Evolutionary conservation across 495 filamentous ascomycete species (phyloP), one percentile per base, ranked within the genome.

Genomic region (Tuber melanosporum): DNA sequence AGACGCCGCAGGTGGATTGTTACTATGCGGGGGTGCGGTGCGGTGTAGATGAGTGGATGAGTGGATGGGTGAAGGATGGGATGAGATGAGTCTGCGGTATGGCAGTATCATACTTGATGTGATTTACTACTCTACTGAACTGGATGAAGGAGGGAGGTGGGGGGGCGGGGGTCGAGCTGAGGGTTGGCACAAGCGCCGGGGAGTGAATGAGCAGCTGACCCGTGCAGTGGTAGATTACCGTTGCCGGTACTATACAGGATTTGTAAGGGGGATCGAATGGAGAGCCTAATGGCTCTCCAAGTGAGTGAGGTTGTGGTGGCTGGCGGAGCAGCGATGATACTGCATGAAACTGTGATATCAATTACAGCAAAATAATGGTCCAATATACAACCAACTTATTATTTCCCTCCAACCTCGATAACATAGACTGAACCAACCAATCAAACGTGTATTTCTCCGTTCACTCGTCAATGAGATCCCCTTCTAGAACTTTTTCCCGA

Each of bases 401-500:
- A 66, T 36, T 36, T 19, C 57, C 57, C 8, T 32, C 57, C 57
- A 66, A 32, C n/a, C 10, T 66, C n/a, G 7, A 66, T 17, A 36
- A 66, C 57, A 66, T 32, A 66, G 14, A 36, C 12, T 66, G 36
- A 66, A 36, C 26, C 14, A 26, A 36, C 57, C 6, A 17, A 66
- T 36, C 57, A 66, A 66, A 66, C 8, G 14, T 66, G 57, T 36
- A 66, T 66, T 70, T 70, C 43, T 70, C 71, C 52, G 45, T 71
- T 22, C 45, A 74, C 17, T 44, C 46, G 22, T 76, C 73, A 80
- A 76, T 74, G 32, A 76, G 70, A 80, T 36, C 71, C 57, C 74
- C 46, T 71, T 80, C 77, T 80, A 80, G 74, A 80, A 80, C 77
- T 80, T 80, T 80, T 80, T 78, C 78, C 57, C n/a, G 52, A 66